A percentile compares a stretch with the other conserved stretches of the same genome.
Evolutionary conservation across 768 basidiomycete species (phyloP).

Genomic region (Boletus coccyginus): DNA sequence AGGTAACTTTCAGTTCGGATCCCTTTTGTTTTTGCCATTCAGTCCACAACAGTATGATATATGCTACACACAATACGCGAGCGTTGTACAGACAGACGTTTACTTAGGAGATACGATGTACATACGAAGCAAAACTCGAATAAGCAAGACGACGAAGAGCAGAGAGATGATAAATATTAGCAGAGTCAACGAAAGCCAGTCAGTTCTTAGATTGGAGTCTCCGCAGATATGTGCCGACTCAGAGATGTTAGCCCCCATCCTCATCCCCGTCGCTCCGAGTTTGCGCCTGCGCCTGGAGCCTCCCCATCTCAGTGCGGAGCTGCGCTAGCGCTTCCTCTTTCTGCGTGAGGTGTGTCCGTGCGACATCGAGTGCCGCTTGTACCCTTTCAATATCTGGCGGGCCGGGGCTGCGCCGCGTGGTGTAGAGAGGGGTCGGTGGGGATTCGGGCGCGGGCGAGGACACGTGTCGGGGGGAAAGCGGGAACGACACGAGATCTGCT

Average conservation of each 20-base stretch:
- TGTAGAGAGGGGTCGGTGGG: background rate
- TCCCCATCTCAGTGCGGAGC: conserved; percentile 24
- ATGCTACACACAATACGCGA: background rate
- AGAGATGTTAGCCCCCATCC: background rate
- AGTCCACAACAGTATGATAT: background rate
- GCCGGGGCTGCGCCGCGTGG: conserved; percentile 3
- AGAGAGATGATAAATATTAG: background rate
- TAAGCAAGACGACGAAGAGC: background rate
- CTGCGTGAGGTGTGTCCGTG: conserved; percentile 17
- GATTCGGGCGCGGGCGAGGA: conserved; percentile 15
- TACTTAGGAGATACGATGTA: background rate
- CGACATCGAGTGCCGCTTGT: conserved; percentile 20
- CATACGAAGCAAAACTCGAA: background rate
- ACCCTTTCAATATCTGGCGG: conserved; percentile 21
- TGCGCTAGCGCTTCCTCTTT: conserved; percentile 22
- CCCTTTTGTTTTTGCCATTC: background rate
- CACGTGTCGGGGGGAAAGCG: conserved; percentile 16
- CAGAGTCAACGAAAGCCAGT: background rate
- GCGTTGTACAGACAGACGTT: background rate
- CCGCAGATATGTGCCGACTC: too few relatives aligned
- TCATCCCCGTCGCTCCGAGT: background rate
- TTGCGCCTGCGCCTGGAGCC: conserved; percentile 9
- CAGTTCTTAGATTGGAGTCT: background rate
- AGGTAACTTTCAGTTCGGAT: background rate
- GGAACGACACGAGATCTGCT: conserved; percentile 14